Conservation (phyloP, 1,139 yeast genomes). For the Pneumocystis oryctolagi region DNA sequence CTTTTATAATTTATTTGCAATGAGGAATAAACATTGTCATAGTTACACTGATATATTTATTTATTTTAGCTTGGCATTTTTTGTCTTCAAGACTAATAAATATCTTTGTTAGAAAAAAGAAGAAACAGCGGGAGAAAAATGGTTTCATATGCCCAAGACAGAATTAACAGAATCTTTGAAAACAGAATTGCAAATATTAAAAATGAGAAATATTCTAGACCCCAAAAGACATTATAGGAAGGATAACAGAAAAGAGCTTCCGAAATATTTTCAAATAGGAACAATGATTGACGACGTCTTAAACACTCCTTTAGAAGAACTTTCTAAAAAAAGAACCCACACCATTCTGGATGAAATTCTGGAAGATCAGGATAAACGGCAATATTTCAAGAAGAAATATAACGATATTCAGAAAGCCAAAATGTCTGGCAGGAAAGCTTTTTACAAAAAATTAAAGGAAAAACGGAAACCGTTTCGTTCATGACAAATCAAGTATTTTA, state of each 20-base stretch:
- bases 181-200: conserved; percentile 62
- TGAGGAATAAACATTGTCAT: conserved; percentile 14
- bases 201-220: conserved; percentile 80
- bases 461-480: conserved; percentile 40
- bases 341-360: conserved; percentile 72
- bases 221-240: conserved; percentile 84
- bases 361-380: conserved; percentile 52
- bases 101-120: conserved; percentile 17
- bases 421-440: conserved; percentile 60
- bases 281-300: conserved; percentile 71
- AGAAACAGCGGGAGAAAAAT: conserved; percentile 39
- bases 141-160: conserved; percentile 76
- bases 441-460: conserved; percentile 49
- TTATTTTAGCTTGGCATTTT: neutral
- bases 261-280: conserved; percentile 77
- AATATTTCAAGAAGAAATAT: conserved; percentile 75
- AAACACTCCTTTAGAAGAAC: conserved; percentile 60
- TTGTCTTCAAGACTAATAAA: neutral
- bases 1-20: neutral
- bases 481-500: no score
- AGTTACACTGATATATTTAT: conserved; percentile 18
- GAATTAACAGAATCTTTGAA: conserved; percentile 61
- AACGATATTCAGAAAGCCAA: conserved; percentile 59
- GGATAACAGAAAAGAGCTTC: conserved; percentile 30
- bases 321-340: conserved; percentile 55